Base-by-base conservation (phyloP, 768 basidiomycete genomes). In the Mycena venus region DNA sequence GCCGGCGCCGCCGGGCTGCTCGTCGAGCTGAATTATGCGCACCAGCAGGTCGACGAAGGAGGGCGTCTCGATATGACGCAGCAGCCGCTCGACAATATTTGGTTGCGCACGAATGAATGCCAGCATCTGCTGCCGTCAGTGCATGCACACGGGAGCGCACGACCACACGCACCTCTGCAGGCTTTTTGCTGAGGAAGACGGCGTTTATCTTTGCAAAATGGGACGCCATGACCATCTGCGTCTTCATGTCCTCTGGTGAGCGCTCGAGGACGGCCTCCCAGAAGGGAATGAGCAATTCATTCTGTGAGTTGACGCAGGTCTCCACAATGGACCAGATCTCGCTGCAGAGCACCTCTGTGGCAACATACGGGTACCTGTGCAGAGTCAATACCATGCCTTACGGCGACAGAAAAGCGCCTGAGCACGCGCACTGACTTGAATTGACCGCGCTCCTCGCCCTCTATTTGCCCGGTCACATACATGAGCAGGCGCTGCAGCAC, bases 191-290 rank as follows among this genome's bases (percentile, higher is more conserved):
- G 79, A 99, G 84, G 78, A 99, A 95, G 1, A 93, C 90, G 44
- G 94, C 92, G 80, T 96, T 98, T 77, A 99, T 95, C 83, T 98
- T 96, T n/a, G 94, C 92, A 86, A 98, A 99, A 83, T 96, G 95
- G 1, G 96, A 92, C 34, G 96, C 94, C 88, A 98, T 94, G 70
- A 93, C 90, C 86, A 94, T 95, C 78, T 94, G 90, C 17, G 91
- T 93, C 83, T 94, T 95, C 90, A 98, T 95, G 72, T 96, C 95
- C 55, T 96, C 95, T 19, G 94, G 88, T 4, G 93, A 88, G 78
- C 91, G 88, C 80, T 95, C 94, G 32, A 96, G 86, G 21, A 96
- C 92, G 21, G 91, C 92, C 83, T 98, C 96, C 97, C 97, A 98
- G 87, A 98, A 98, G 14, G 96, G 94, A 44, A 88, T 86, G 64